Percentiles rank a stretch among this genome's conserved stretches.
Conservation (phyloP, 202 grass and related monocot species). For the Musa balbisiana region DNA sequence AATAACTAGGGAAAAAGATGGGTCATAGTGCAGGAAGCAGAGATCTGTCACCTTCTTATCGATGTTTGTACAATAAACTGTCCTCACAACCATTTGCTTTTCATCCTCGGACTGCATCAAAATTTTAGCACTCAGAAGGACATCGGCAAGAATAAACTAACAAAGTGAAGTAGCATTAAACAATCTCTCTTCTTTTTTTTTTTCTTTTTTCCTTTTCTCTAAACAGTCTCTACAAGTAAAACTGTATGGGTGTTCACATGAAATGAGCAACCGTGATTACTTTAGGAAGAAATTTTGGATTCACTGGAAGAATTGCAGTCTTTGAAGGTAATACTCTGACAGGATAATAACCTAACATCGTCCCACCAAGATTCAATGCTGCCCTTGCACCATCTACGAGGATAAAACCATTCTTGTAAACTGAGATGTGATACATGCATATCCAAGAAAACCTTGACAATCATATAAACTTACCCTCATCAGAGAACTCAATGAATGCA, state of each 20-base stretch:
- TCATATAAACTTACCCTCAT: conserved; percentile 53
- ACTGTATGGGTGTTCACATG: neutral
- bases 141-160: conserved; percentile 6
- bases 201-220: neutral
- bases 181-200: neutral
- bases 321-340: conserved; percentile 95
- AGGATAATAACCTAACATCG: conserved; percentile 81
- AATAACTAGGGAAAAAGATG: conserved; percentile 3
- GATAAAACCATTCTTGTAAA: neutral
- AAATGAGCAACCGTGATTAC: conserved; percentile 34
- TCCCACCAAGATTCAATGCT: conserved; percentile 73
- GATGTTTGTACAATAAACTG: conserved; percentile 99
- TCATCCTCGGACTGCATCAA: conserved; percentile 68
- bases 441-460: neutral
- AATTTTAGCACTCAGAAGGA: conserved; percentile 5
- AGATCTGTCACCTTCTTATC: conserved; percentile 63
- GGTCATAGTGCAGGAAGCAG: neutral
- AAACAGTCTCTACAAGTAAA: neutral
- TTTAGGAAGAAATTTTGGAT: conserved; percentile 90
- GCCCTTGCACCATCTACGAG: conserved; percentile 52
- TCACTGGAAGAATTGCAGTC: conserved; percentile 94
- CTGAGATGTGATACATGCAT: neutral
- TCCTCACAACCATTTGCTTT: conserved; percentile 84
- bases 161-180: neutral
- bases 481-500: conserved; percentile 92